Conservation (phyloP, 192 early-diverging fungal genomes). For the Coemansia umbellata region DNA sequence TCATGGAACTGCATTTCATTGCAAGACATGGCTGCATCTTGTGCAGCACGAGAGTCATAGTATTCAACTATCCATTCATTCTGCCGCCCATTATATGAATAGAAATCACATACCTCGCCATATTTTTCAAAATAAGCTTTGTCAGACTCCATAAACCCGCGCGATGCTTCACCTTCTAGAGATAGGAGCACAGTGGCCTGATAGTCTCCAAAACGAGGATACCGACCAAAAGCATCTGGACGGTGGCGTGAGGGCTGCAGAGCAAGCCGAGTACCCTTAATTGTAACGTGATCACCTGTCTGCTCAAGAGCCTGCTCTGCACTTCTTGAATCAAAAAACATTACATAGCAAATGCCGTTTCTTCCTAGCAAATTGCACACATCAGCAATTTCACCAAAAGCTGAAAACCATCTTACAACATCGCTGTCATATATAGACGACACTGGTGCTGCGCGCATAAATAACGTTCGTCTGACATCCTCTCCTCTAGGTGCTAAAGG, state of each 20-base stretch:
- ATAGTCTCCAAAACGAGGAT: slow-evolving; percentile 5
- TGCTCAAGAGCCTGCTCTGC: slow-evolving; percentile 3
- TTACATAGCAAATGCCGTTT: slow-evolving; percentile 34
- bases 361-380: slow-evolving; percentile 4
- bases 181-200: slow-evolving; percentile 31
- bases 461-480: slow-evolving; percentile 25
- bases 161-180: slow-evolving; percentile 1
- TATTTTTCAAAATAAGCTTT: slow-evolving; percentile 11
- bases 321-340: slow-evolving; percentile 29
- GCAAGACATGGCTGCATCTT: slow-evolving; percentile 5
- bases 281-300: slow-evolving; percentile 3
- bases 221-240: slow-evolving; percentile 10
- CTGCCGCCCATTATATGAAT: slow-evolving; percentile 2
- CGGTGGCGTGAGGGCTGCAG: slow-evolving; percentile 18
- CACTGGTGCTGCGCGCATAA: slow-evolving; percentile 9
- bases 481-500: background rate
- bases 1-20: slow-evolving; percentile 2
- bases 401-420: slow-evolving; percentile 9
- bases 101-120: slow-evolving; percentile 20
- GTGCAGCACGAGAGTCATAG: slow-evolving; percentile 24
- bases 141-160: slow-evolving; percentile 9
- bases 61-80: slow-evolving; percentile 38
- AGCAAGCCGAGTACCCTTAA: background rate
- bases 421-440: background rate
- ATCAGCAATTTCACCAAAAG: slow-evolving; percentile 31